phyloP scores from a whole-genome alignment of 2,329 filamentous ascomycete species.

The Pseudogymnoascus sp. region DNA sequence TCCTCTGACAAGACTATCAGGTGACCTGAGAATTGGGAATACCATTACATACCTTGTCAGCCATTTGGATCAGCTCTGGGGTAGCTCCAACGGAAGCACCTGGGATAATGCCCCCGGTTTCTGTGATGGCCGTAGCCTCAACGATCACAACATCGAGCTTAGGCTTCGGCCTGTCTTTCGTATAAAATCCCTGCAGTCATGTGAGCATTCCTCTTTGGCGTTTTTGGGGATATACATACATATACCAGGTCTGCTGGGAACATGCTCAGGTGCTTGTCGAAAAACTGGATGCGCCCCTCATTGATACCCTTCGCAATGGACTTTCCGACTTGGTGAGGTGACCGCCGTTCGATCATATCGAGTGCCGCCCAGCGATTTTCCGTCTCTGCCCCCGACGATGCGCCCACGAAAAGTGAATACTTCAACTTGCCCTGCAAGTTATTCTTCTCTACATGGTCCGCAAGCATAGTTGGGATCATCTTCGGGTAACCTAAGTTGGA shows the following conservation, averaged over 20 bases:
- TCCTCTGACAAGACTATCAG: not conserved
- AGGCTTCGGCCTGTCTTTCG: slow-evolving; percentile 68
- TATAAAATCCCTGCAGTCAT: slow-evolving; percentile 63
- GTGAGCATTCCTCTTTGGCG: slow-evolving; percentile 13
- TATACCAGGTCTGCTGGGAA: slow-evolving; percentile 84
- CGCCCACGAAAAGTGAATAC: slow-evolving; percentile 83
- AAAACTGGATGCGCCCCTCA: slow-evolving; percentile 81
- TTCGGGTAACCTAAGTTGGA: not conserved
- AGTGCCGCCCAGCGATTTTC: slow-evolving; percentile 86
- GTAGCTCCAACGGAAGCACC: slow-evolving; percentile 81
- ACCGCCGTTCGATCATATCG: slow-evolving; percentile 83
- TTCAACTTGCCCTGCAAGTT: slow-evolving; percentile 75
- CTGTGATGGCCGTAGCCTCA: slow-evolving; percentile 79
- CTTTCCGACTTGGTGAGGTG: slow-evolving; percentile 86
- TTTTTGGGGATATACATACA: slow-evolving; percentile 13
- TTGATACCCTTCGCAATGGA: slow-evolving; percentile 88
- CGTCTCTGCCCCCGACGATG: slow-evolving; percentile 78
- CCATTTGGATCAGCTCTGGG: slow-evolving; percentile 82
- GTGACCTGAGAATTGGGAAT: not conserved
- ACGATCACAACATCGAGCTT: slow-evolving; percentile 75
- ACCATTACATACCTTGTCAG: slow-evolving; percentile 60
- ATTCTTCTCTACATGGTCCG: slow-evolving; percentile 86
- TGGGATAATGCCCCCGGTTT: slow-evolving; percentile 82
- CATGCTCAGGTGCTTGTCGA: slow-evolving; percentile 91
- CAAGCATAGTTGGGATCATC: slow-evolving; percentile 71